These are phyloP conservation scores for Dillenia turbinata DNA, from an alignment of 164 flowering plant species.

Conservation along the genomic window DNA sequence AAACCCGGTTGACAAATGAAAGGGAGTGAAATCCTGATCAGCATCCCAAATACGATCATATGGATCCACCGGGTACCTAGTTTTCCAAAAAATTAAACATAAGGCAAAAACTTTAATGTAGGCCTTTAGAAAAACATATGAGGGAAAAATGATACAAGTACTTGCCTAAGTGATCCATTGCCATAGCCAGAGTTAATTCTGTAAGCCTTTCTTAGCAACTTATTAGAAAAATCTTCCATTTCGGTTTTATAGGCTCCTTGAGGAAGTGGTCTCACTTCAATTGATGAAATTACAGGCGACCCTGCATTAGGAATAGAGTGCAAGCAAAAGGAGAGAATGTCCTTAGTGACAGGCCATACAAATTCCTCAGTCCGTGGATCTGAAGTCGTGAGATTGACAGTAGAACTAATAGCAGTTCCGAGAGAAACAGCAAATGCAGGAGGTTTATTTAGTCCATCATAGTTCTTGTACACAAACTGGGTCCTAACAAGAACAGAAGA, in stretches of 20 bases:
- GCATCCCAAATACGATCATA: slow-evolving; percentile 85
- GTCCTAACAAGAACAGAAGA: slow-evolving; percentile 59
- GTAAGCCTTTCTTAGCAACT: slow-evolving; percentile 47
- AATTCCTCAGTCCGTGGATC: slow-evolving; percentile 85
- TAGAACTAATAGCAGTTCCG: slow-evolving; percentile 50
- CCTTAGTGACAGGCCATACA: slow-evolving; percentile 59
- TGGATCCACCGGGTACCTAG: slow-evolving; percentile 76
- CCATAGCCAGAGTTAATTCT: slow-evolving; percentile 66
- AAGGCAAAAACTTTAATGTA: slow-evolving; percentile 5
- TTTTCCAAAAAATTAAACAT: not conserved
- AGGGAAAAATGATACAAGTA: not conserved
- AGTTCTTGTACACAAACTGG: slow-evolving; percentile 71
- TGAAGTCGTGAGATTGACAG: slow-evolving; percentile 40
- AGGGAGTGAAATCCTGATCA: slow-evolving; percentile 57
- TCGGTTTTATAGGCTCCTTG: slow-evolving; percentile 48
- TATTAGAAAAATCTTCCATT: slow-evolving; percentile 32
- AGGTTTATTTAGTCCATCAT: slow-evolving; percentile 56
- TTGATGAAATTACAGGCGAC: slow-evolving; percentile 63
- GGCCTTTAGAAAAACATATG: not conserved
- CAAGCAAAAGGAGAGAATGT: slow-evolving; percentile 54
- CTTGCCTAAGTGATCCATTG: slow-evolving; percentile 54
- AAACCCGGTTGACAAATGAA: slow-evolving; percentile 51
- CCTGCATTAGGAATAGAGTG: slow-evolving; percentile 53
- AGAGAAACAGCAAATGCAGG: slow-evolving; percentile 75
- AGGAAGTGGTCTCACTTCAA: slow-evolving; percentile 79